Base-by-base conservation (phyloP, 768 basidiomycete species). In the Porphyrellus cyaneotinctus region DNA sequence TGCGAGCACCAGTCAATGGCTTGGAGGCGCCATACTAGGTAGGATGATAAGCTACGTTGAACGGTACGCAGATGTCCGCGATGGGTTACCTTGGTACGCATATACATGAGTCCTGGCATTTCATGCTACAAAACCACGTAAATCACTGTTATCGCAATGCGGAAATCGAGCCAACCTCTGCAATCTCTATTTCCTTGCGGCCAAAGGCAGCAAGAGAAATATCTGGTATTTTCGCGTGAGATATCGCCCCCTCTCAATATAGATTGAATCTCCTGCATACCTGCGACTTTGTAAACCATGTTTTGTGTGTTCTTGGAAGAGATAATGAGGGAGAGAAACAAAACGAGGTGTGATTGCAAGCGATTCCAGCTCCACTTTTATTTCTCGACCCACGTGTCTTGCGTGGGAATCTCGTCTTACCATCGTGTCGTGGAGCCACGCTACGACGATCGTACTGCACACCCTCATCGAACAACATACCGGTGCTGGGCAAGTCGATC, bases 111-210 rank as follows among this genome's bases (percentile, higher is more conserved):
- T 64, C 93, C 91, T 47, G 92, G 91, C 91, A 92, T 94, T 74
- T 93, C 91, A 80, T 87, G 83, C 89, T 92, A 64, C 32, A 50
- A 28, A 49, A 23, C 36, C 12, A 33, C 11, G 50, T 62, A 10
- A 67, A 53, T 14, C 31, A 39, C n/a, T 15, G 45, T 32, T 33
- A 57, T 55, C 53, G 44, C 51, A 43, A 49, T 57, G 22, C 53
- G 47, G 47, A 52, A 51, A 47, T 52, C 58, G 55, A 37, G 49
- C 70, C 61, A 72, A 95, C 95, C 87, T 99, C 95, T 58, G 95
- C 95, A 73, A 99, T 90, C 78, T 95, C 87, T 65, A 99, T 91
- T 79, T 99, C 95, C 79, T 99, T 99, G 79, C 95, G 93, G 74
- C 95, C 93, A 75, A 97, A 99, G 55, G 95, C 95, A 69, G 97